Percentiles rank a stretch among this genome's conserved stretches.
These are phyloP conservation scores for Neopestalotiopsis sp. DNA, from an alignment of 2,329 filamentous ascomycete genomes.

Conservation along the genomic window DNA sequence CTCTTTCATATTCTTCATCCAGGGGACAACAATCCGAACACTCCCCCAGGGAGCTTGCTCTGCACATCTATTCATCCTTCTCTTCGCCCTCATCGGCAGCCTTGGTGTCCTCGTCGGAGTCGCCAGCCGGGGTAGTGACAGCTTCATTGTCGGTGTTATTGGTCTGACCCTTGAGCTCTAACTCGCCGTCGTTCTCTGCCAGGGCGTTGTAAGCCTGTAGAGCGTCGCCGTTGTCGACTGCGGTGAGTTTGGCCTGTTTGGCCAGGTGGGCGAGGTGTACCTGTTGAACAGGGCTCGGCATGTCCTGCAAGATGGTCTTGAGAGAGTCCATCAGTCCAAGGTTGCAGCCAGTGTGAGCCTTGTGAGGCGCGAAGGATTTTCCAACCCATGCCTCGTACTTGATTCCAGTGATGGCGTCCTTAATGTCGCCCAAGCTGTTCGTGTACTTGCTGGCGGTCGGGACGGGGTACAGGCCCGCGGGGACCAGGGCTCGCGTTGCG, in stretches of 20 bases:
- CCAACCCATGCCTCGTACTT: slow-evolving; percentile 26
- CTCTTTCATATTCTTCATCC: too few species aligned
- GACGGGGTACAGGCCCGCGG: slow-evolving; percentile 26
- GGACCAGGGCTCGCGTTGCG: slow-evolving; percentile 22
- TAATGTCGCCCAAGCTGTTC: slow-evolving; percentile 26
- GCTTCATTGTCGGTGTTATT: background rate
- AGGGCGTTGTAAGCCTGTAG: background rate
- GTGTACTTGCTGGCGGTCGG: slow-evolving; percentile 24
- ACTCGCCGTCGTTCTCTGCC: background rate
- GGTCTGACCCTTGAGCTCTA: background rate
- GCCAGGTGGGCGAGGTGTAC: slow-evolving; percentile 11
- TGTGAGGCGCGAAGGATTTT: slow-evolving; percentile 27
- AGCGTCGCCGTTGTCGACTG: slow-evolving; percentile 10
- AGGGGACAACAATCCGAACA: too few species aligned
- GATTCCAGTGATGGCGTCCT: slow-evolving; percentile 23
- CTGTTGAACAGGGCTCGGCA: slow-evolving; percentile 22
- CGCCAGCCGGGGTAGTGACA: background rate
- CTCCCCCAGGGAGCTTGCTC: background rate
- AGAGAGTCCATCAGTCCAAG: slow-evolving; percentile 25
- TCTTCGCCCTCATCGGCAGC: background rate
- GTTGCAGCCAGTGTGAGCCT: slow-evolving; percentile 27
- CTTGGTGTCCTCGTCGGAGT: background rate
- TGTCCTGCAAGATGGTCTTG: slow-evolving; percentile 20
- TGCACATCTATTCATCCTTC: background rate
- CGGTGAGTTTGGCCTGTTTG: slow-evolving; percentile 5